Evolutionary conservation across 1,284 basidiomycete species (phyloP).

Genomic region (Ganoderma sp.): DNA sequence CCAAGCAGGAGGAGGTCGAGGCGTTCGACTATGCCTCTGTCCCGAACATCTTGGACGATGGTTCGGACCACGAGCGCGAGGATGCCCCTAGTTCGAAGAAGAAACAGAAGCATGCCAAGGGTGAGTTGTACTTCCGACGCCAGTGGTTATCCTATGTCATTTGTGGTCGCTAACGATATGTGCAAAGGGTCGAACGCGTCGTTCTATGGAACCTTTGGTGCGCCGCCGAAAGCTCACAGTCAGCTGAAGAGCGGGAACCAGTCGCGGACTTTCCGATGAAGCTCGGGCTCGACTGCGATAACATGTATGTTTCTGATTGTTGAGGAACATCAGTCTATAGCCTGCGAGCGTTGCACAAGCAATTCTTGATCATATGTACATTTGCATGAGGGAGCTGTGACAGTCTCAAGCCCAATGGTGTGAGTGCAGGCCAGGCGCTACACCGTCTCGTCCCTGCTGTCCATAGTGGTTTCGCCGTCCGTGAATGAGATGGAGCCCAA

Average conservation of each 20-base stretch:
- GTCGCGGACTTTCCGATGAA: constrained; percentile 68
- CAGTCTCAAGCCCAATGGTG: no score
- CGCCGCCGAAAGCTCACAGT: constrained; percentile 69
- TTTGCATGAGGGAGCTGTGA: background rate
- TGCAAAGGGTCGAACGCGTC: constrained; percentile 14
- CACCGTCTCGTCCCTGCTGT: background rate
- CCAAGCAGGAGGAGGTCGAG: constrained; percentile 41
- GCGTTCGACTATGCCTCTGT: constrained; percentile 78
- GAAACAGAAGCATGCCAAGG: constrained; percentile 53
- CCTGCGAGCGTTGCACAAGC: background rate
- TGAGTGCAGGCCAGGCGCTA: background rate
- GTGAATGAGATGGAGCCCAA: background rate
- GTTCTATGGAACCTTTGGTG: constrained; percentile 64
- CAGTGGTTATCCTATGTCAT: background rate
- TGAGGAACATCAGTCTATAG: background rate
- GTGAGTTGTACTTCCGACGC: constrained; percentile 41
- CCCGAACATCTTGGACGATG: constrained; percentile 81
- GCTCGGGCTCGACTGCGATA: no score
- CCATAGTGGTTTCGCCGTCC: background rate
- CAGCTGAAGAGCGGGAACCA: constrained; percentile 74
- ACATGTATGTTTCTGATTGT: no score
- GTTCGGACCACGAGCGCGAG: constrained; percentile 49
- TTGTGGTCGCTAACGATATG: constrained; percentile 2
- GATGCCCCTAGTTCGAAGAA: constrained; percentile 51
- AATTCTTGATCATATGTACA: background rate